Base-by-base conservation (phyloP, 2,329 filamentous ascomycete genomes). In the Cryphonectria radicalis region DNA sequence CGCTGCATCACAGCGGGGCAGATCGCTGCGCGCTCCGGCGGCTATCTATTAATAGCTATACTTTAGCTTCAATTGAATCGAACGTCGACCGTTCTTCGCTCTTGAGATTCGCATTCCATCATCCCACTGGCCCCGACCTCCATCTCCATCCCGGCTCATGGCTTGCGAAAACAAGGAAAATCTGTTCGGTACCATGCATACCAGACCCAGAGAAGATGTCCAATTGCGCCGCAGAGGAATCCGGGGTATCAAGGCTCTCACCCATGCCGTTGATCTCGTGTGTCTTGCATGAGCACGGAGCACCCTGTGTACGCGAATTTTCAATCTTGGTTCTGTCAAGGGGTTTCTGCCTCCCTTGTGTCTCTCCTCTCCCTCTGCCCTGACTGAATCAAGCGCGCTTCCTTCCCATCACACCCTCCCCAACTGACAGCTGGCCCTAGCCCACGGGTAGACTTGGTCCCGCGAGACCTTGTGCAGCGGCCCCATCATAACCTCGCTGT, bases 11-110 rank as follows among this genome's bases (percentile, higher is more conserved):
- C 62, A 64, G 62, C 62, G 62, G 62, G 62, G 62, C 62, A 64
- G 22, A 17, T 19, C n/a, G 40, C 40, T 40, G 62, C 1, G 37
- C 37, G 40, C 25, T 22, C 62, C n/a, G 62, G 62, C 62, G 62
- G 62, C 37, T 64, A 46, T 64, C 62, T 64, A 64, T 64, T 64
- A 43, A 43, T 64, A 64, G 37, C n/a, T 67, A 46, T 60, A 46
- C n/a, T 35, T 62, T 60, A 57, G 50, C 50, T 32, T 43, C 55
- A 37, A 19, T 25, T 42, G 55, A 62, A n/a, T 46, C 66, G 55
- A 57, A 67, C 66, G 35, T 67, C 66, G 35, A 67, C 66, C 35
- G 19, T 62, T 62, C 35, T 46, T 59, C 17, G 25, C 55, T 59
- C 25, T 59, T 35, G 10, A 43, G 6, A 11, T 55, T 59, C 25